A percentile compares a stretch with the other conserved stretches of the same genome.
phyloP scores from a whole-genome alignment of 495 filamentous ascomycete species.

The Peziza echinospora region DNA sequence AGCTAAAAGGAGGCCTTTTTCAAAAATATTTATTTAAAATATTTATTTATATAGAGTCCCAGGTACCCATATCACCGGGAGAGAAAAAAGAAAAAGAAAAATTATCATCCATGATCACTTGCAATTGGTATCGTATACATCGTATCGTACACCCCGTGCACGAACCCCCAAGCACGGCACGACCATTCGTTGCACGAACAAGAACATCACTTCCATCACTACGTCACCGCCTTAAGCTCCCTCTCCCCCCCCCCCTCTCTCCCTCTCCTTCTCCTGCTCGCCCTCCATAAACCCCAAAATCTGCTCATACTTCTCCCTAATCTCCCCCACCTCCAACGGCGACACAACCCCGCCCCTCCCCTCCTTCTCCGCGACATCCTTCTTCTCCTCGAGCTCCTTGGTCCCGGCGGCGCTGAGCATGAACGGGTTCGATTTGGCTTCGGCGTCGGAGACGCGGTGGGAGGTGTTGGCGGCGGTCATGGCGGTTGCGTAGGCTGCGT shows the following conservation, averaged over 20 bases:
- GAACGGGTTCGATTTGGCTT: neutral
- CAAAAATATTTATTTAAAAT: no score
- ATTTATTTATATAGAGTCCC: no score
- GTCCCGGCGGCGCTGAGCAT: neutral
- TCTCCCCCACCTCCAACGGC: neutral
- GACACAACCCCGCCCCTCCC: neutral
- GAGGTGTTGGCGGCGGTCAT: neutral
- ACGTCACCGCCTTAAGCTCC: neutral
- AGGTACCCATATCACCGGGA: no score
- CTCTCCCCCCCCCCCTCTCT: neutral
- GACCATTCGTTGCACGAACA: no score
- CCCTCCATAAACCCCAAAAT: neutral
- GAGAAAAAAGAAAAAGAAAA: no score
- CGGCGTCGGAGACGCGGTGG: neutral
- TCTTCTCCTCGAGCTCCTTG: neutral
- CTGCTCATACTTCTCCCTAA: neutral
- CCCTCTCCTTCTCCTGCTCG: neutral
- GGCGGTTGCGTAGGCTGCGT: neutral
- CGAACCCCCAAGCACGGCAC: no score
- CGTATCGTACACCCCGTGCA: no score
- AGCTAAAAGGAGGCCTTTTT: no score
- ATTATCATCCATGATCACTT: no score
- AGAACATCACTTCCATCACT: no score
- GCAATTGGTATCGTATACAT: no score
- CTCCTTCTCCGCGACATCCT: neutral